Evolutionary conservation across 306 rosid species (phyloP).

Genomic region (Leucaena leucocephala): DNA sequence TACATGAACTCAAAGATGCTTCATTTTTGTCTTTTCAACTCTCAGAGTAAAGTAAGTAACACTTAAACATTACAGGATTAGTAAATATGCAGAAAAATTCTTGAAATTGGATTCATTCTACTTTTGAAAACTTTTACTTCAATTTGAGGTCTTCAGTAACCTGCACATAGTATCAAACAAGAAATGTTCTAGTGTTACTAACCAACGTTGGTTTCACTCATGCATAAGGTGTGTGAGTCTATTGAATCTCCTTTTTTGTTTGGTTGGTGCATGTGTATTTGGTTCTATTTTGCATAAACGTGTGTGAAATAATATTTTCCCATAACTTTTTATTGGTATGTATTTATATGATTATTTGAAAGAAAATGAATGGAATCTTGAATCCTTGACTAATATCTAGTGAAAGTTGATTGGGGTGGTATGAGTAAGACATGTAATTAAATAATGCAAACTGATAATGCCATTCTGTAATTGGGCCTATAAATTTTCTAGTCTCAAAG

Average conservation of each 20-base stretch:
- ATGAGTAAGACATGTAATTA: too few relatives aligned
- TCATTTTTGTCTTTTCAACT: background rate
- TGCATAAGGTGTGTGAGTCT: background rate
- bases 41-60: background rate
- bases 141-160: background rate
- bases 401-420: too few relatives aligned
- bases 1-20: too few relatives aligned
- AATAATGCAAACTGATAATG: background rate
- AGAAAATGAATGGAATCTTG: too few relatives aligned
- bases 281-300: too few relatives aligned
- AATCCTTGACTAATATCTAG: too few relatives aligned
- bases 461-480: background rate
- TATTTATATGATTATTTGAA: too few relatives aligned
- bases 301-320: too few relatives aligned
- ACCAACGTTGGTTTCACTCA: background rate
- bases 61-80: too few relatives aligned
- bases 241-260: background rate
- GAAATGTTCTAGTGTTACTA: background rate
- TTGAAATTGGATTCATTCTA: background rate
- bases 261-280: background rate
- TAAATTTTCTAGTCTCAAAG: constrained; percentile 69
- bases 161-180: constrained; percentile 7
- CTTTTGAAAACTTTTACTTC: background rate
- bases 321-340: too few relatives aligned
- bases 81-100: background rate